phyloP scores from a whole-genome alignment of 2,329 filamentous ascomycete species.

The Chlorencoelia australis region DNA sequence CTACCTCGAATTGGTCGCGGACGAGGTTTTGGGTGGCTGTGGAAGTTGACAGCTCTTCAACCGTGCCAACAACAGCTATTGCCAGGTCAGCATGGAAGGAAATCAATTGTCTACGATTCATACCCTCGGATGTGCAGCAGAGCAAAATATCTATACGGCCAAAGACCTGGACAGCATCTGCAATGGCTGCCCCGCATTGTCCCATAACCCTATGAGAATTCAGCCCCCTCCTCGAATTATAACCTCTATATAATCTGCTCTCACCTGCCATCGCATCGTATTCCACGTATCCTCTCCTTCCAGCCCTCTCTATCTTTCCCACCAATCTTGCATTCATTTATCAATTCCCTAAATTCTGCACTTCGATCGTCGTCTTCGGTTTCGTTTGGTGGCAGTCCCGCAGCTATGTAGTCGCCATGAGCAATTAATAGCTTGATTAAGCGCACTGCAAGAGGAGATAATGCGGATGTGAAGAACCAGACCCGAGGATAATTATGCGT shows the following conservation, averaged over 20 bases:
- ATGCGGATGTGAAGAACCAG: conserved; percentile 84
- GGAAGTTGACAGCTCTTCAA: conserved; percentile 77
- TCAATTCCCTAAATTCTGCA: conserved; percentile 69
- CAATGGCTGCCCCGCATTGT: conserved; percentile 56
- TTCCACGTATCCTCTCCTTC: conserved; percentile 64
- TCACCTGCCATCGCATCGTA: conserved; percentile 47
- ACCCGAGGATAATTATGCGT: conserved; percentile 69
- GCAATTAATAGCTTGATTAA: conserved; percentile 71
- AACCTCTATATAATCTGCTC: background rate
- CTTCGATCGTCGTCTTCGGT: conserved; percentile 68
- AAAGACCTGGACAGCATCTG: conserved; percentile 76
- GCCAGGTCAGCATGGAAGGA: background rate
- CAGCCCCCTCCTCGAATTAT: background rate
- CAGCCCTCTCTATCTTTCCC: conserved; percentile 63
- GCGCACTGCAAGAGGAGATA: conserved; percentile 75
- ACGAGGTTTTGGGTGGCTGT: conserved; percentile 67
- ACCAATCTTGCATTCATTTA: conserved; percentile 56
- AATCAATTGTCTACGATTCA: conserved; percentile 2
- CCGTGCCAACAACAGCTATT: conserved; percentile 72
- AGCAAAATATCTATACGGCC: conserved; percentile 82
- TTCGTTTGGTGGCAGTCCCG: conserved; percentile 69
- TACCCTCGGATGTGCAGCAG: conserved; percentile 81
- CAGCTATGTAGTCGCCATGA: conserved; percentile 87
- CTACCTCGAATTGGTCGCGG: conserved; percentile 83
- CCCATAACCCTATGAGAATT: conserved; percentile 24